phyloP scores from a whole-genome alignment of 2,329 filamentous ascomycete genomes.

The Grosmannia huntii region DNA sequence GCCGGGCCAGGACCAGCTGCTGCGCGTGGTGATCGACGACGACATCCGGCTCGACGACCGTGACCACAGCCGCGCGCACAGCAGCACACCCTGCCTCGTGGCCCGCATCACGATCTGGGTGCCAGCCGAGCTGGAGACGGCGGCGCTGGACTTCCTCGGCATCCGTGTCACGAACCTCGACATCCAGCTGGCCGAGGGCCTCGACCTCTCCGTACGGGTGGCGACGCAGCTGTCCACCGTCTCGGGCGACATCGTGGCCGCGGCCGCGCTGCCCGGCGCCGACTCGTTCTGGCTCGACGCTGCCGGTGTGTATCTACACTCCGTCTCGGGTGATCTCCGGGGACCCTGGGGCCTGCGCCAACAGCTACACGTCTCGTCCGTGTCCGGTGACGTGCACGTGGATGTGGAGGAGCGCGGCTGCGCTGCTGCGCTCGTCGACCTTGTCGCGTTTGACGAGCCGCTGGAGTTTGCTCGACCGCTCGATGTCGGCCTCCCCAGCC shows the following conservation, averaged over 20 bases:
- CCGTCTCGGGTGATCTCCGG: conserved; percentile 25
- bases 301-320: conserved; percentile 15
- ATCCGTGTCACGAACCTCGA: conserved; percentile 26
- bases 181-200: conserved; percentile 26
- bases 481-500: too few relatives aligned
- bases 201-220: conserved; percentile 22
- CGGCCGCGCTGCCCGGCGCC: not conserved
- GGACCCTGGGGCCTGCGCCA: conserved; percentile 41
- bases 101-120: conserved; percentile 34
- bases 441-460: too few relatives aligned
- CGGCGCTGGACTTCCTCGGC: conserved; percentile 21
- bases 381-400: conserved; percentile 29
- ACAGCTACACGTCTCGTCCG: conserved; percentile 28
- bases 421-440: too few relatives aligned
- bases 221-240: conserved; percentile 22
- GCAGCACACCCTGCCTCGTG: conserved; percentile 27
- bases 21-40: conserved; percentile 20
- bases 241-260: conserved; percentile 17
- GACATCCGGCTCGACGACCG: not conserved
- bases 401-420: conserved; percentile 16
- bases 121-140: conserved; percentile 16
- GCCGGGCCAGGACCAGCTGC: conserved; percentile 19
- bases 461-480: too few relatives aligned
- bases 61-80: not conserved
- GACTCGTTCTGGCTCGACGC: not conserved